Conservation (phyloP, 208 protist genomes). For the Leishmania aethiopica region DNA sequence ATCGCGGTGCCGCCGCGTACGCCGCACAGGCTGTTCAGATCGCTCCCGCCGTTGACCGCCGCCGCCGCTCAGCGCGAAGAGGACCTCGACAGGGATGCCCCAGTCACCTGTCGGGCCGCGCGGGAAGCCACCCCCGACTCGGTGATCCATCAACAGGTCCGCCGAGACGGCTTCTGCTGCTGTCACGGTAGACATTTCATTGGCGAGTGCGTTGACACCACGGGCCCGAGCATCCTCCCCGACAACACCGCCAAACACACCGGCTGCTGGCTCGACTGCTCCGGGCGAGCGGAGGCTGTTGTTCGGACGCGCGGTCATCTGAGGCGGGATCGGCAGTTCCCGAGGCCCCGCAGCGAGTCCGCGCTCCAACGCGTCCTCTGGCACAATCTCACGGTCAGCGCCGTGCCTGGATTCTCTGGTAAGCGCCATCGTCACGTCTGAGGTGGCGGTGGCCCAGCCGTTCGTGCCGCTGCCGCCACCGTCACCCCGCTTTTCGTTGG, state of each 20-base stretch:
- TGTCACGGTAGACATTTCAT: background rate
- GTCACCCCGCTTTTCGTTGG: background rate
- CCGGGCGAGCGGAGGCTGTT: background rate
- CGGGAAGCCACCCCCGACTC: conserved; percentile 42
- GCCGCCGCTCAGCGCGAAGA: conserved; percentile 32
- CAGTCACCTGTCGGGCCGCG: conserved; percentile 62
- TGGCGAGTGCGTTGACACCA: background rate
- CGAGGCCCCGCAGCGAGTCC: background rate
- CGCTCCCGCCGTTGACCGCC: background rate
- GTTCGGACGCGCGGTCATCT: background rate
- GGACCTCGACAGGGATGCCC: conserved; percentile 61
- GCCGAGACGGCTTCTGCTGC: conserved; percentile 1
- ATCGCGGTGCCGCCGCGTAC: background rate
- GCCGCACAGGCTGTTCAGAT: background rate
- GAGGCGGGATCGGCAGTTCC: conserved; percentile 6
- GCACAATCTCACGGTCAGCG: background rate
- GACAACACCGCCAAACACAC: background rate
- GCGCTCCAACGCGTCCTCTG: background rate
- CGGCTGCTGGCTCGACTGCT: background rate
- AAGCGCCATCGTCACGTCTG: conserved; percentile 7
- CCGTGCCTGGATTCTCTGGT: conserved; percentile 6
- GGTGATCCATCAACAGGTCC: conserved; percentile 19
- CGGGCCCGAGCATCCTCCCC: background rate
- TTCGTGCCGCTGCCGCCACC: background rate
- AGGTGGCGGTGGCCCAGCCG: background rate